Base-by-base conservation (phyloP, 148 eudicot species). In the Nyssa sinensis region DNA sequence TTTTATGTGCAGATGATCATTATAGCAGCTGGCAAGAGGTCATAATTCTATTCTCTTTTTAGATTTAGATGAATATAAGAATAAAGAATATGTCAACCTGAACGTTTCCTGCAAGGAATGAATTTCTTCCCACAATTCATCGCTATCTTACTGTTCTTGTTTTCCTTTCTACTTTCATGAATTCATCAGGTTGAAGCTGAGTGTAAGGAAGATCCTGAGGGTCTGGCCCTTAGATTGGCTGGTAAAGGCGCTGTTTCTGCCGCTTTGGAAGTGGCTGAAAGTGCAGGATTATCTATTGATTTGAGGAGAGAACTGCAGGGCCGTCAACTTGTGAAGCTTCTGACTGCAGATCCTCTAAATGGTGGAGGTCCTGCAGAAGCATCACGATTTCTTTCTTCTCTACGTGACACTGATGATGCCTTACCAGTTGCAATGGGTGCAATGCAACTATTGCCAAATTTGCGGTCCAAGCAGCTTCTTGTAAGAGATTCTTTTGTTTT, bases 351-450 rank as follows among this genome's bases (percentile, higher is more conserved):
- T 74, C 99, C 99, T 32, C 81, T 96, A 44, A 96, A 81, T 84
- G 98, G 99, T 70, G 99, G 99, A 31, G 99, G 99, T 44, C 99
- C 99, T 8, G 99, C 99, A 66, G 99, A 96, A 82, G 99, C 99
- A 71, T 96, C 99, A 51, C 94, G 99, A 34, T 96, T 96, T 86
- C 93, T 96, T 77, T 89, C 99, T 67, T 93, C 99, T 27, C 81
- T 96, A 49, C 97, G 90, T 77, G 97, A 92, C 70, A 79, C 97
- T 62, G 88, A 89, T 77, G 99, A 96, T 81, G 99, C 99, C 69
- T 81, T 96, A 78, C 97, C 97, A 53, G 99, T 96, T 51, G 99
- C 91, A 39, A 89, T 93, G 87, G 92, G 98, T 34, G 99, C 99
- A 73, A 96, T 96, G 99, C 99, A 96, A 77, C 98, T 93, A 61